Evolutionary conservation across 2,329 filamentous ascomycete species (phyloP), one percentile per base, ranked within the genome.

Genomic region (Phoma herbarum): DNA sequence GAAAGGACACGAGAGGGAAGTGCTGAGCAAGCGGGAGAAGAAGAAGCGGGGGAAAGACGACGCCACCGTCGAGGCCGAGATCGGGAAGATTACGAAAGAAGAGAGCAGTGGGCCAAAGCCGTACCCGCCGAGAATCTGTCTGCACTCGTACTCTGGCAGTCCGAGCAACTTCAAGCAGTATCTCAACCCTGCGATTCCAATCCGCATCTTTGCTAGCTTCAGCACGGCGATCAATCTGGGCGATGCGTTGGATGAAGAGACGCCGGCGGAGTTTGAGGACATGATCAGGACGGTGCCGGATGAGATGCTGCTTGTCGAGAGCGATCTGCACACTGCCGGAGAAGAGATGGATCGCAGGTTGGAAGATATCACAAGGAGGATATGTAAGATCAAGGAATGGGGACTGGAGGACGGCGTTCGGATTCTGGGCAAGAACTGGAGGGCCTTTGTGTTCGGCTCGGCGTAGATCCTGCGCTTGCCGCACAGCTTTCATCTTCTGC

Each of bases 121-220:
- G 0, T 98, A 90, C 67, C 93, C 95, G 4, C 93, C 93, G 0
- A 83, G 93, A 9, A 89, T 98, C 73, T 99, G 95, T 72, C 86
- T 99, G 59, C 95, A 99, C 77, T 97, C 93, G 0, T 99, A 93
- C 77, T 96, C 91, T 46, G 94, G 92, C 0, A 85, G 89, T 6
- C 82, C 86, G 11, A 88, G 95, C 56, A 84, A 89, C 29, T 79
- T 97, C 35, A 88, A 85, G 64, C 92, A 93, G 75, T 98, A 97
- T 70, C 79, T 92, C 46, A 84, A 90, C 63, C 85, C 86, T 1
- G 82, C 85, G 1, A 86, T 95, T 9, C 94, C 94, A 0, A 87
- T 88, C 0, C 83, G 87, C 16, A 84, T 98, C 20, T 99, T 88
- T 77, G 93, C 96, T 68, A 97, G 93, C 1, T 96, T 98, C 73